These are phyloP conservation scores for Thozetella sp. DNA, from an alignment of 495 filamentous ascomycete genomes.

Conservation along the genomic window DNA sequence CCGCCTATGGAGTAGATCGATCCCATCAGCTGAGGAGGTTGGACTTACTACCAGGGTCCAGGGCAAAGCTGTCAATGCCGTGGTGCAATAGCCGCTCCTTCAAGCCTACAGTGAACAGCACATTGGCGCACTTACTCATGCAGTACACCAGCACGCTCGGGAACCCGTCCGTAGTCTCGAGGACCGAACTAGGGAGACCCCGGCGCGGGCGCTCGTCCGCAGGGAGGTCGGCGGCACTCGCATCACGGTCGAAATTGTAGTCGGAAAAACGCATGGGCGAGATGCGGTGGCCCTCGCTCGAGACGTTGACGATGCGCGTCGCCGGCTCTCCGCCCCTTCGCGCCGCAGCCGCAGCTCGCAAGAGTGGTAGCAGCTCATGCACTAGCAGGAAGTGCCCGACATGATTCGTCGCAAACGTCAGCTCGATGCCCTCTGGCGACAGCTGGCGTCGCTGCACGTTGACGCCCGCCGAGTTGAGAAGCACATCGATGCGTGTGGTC, in stretches of 20 bases:
- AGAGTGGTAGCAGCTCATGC: slow-evolving; percentile 5
- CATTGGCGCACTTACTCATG: slow-evolving; percentile 13
- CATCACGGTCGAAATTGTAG: slow-evolving; percentile 9
- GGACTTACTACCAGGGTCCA: slow-evolving; percentile 17
- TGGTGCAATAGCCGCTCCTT: slow-evolving; percentile 8
- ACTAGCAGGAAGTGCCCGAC: slow-evolving; percentile 9
- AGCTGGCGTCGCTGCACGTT: slow-evolving; percentile 8
- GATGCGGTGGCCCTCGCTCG: slow-evolving; percentile 4
- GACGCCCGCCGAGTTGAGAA: slow-evolving; percentile 10
- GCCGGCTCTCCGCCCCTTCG: slow-evolving; percentile 3
- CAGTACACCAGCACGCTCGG: slow-evolving; percentile 4
- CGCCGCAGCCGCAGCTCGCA: background rate
- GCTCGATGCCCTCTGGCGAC: slow-evolving; percentile 10
- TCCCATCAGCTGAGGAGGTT: slow-evolving; percentile 2
- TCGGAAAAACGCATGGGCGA: slow-evolving; percentile 7
- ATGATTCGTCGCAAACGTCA: slow-evolving; percentile 10
- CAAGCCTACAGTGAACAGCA: slow-evolving; percentile 9
- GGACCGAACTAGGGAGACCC: slow-evolving; percentile 10
- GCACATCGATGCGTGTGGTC: slow-evolving; percentile 8
- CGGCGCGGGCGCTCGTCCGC: slow-evolving; percentile 10
- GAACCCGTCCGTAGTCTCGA: slow-evolving; percentile 2
- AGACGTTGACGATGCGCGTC: slow-evolving; percentile 1
- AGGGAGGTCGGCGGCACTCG: background rate
- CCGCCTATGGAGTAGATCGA: too few species aligned
- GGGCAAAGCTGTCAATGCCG: slow-evolving; percentile 10